Conservation (phyloP, 805 yeast genomes). For the Nakazawaea wickerhamii region DNA sequence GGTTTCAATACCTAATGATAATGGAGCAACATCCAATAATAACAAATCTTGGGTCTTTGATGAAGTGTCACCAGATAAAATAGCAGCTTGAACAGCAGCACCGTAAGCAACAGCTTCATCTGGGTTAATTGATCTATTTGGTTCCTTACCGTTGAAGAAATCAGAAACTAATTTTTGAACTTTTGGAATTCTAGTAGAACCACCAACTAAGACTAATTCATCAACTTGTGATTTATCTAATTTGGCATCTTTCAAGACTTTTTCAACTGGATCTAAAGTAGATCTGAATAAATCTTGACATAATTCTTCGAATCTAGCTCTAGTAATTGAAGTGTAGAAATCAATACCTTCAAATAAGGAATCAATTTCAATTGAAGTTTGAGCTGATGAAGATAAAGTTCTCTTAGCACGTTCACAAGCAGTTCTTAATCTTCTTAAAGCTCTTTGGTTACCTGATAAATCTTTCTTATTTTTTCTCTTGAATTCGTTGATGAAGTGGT, state of each 20-base stretch:
- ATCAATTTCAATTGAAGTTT: conserved; percentile 93
- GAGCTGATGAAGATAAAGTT: conserved; percentile 93
- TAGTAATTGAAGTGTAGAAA: conserved; percentile 92
- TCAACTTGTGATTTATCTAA: conserved; percentile 84
- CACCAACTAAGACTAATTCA: conserved; percentile 95
- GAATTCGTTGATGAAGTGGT: conserved; percentile 90
- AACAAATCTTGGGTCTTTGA: conserved; percentile 93
- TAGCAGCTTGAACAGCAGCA: conserved; percentile 98
- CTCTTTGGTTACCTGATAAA: conserved; percentile 87
- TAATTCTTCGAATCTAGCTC: conserved; percentile 97
- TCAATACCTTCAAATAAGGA: conserved; percentile 93
- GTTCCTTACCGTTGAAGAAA: conserved; percentile 96
- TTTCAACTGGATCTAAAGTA: conserved; percentile 92
- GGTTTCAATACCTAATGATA: conserved; percentile 95
- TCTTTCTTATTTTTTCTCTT: conserved; percentile 98
- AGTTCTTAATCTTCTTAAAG: conserved; percentile 96
- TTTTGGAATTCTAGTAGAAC: conserved; percentile 97
- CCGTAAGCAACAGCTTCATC: conserved; percentile 99
- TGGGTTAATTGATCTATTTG: conserved; percentile 93
- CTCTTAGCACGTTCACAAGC: conserved; percentile 99
- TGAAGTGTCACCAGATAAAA: conserved; percentile 91
- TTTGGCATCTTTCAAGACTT: conserved; percentile 86
- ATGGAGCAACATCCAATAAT: conserved; percentile 94
- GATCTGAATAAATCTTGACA: conserved; percentile 93
- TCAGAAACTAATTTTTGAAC: conserved; percentile 93